These are phyloP conservation scores for Pseudogymnoascus sp. DNA, from an alignment of 2,329 filamentous ascomycete species.

Conservation along the genomic window DNA sequence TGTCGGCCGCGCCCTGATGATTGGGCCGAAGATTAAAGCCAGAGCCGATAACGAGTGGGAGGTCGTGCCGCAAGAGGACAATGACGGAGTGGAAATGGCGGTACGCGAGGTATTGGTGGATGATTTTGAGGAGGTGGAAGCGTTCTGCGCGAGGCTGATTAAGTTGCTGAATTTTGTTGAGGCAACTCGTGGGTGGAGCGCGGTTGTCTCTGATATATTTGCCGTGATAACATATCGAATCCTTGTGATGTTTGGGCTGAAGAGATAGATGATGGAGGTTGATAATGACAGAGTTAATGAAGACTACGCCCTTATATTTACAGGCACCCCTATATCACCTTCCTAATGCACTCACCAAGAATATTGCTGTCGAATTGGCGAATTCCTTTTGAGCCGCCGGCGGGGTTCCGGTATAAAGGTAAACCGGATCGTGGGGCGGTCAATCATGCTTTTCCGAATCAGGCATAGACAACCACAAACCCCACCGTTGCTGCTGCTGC, in stretches of 20 bases:
- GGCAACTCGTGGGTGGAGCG: conserved; percentile 44
- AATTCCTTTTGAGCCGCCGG: background rate
- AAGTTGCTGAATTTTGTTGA: conserved; percentile 44
- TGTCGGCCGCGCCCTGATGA: conserved; percentile 46
- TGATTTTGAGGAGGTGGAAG: conserved; percentile 48
- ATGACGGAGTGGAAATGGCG: conserved; percentile 31
- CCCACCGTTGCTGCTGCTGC: background rate
- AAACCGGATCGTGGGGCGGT: background rate
- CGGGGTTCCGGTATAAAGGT: background rate
- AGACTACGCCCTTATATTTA: background rate
- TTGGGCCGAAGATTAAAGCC: conserved; percentile 48
- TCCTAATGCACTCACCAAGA: background rate
- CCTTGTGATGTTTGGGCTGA: background rate
- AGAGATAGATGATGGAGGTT: background rate
- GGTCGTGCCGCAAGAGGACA: conserved; percentile 13
- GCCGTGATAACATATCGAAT: conserved; percentile 20
- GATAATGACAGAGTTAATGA: background rate
- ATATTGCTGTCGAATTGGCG: background rate
- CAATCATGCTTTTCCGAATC: background rate
- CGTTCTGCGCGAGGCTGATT: conserved; percentile 46
- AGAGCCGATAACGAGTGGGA: conserved; percentile 33
- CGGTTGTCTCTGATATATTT: conserved; percentile 26
- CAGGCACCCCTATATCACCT: background rate
- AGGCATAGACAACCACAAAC: background rate
- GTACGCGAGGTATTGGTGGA: conserved; percentile 55